Evolutionary conservation across 352 stramenopile species (phyloP), one percentile per base, ranked within the genome.

Genomic region (Globisporangium nunn): DNA sequence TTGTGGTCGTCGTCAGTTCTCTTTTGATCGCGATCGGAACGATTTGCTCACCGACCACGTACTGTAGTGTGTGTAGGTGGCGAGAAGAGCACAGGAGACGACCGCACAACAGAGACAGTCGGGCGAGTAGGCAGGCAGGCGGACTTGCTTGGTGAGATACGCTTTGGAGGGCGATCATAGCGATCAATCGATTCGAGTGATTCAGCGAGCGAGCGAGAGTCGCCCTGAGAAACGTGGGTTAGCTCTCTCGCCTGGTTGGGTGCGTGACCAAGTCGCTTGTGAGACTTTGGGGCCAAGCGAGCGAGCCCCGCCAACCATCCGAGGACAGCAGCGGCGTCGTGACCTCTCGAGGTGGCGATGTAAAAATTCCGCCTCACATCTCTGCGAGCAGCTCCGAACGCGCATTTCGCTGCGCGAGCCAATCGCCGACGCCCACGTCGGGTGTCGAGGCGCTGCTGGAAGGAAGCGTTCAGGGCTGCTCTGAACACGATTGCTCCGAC

Each of bases 321-420:
- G 7, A 43, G 11, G 10, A 12, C 11, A 17, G 11, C 4, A 3
- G 11, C 35, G 35, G 35, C 35, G 33, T 10, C 35, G 35, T 15
- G 35, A 41, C 35, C 11, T 17, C 11, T 43, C 37, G 37, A 43
- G 37, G 37, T 43, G 37, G 37, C 37, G 37, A 43, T 43, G 37
- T 17, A 12, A 17, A 43, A 43, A 43, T 17, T 17, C 17, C 37
- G 37, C 37, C 10, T 17, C 37, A 17, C 37, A 17, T 37, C 33
- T 37, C 10, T 37, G 37, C 37, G 5, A 31, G 17, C 50, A 29
- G 33, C 17, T 54, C 50, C 50, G 43, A 45, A n/a, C n/a, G 33
- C 23, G 46, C 50, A 46, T 54, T 54, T 54, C 50, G 50, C 31
- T n/a, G 50, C 33, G 10, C 50, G 50, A 54, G 33, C 50, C 50